These are phyloP conservation scores for Colletotrichum sidae DNA, from an alignment of 2,329 filamentous ascomycete species.

Conservation along the genomic window DNA sequence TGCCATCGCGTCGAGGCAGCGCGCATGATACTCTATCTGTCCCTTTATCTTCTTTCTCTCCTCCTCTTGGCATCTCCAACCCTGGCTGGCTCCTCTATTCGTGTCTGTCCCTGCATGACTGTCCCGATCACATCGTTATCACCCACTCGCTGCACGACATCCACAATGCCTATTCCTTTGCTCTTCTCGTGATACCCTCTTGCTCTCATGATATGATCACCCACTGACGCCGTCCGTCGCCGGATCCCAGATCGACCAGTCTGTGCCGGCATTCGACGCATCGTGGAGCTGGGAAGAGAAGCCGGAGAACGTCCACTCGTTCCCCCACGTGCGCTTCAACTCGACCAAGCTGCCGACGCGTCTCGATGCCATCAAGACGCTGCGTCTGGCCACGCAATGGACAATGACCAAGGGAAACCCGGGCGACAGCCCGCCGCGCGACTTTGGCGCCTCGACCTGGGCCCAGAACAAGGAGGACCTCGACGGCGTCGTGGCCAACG, in stretches of 20 bases:
- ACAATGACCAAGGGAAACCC: conserved; percentile 43
- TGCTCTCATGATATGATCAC: background rate
- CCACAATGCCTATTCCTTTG: no score
- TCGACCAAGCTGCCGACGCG: conserved; percentile 42
- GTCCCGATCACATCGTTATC: background rate
- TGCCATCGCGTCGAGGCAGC: background rate
- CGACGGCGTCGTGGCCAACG: conserved; percentile 42
- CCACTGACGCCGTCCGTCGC: background rate
- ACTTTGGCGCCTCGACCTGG: conserved; percentile 36
- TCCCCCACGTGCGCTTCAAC: conserved; percentile 47
- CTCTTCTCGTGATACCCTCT: background rate
- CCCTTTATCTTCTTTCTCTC: background rate
- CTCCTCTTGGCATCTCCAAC: background rate
- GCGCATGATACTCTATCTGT: background rate
- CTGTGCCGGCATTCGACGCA: conserved; percentile 45
- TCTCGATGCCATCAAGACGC: conserved; percentile 44
- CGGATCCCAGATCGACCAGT: conserved; percentile 40
- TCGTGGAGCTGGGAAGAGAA: conserved; percentile 47
- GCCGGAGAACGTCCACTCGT: conserved; percentile 45
- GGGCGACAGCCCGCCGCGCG: conserved; percentile 37
- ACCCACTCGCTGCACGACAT: background rate
- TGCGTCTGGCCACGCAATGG: conserved; percentile 44
- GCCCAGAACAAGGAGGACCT: conserved; percentile 41
- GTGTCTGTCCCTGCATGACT: background rate
- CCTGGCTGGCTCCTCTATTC: background rate